phyloP scores from a whole-genome alignment of 2,329 filamentous ascomycete species.

The Sporothrix inflata region DNA sequence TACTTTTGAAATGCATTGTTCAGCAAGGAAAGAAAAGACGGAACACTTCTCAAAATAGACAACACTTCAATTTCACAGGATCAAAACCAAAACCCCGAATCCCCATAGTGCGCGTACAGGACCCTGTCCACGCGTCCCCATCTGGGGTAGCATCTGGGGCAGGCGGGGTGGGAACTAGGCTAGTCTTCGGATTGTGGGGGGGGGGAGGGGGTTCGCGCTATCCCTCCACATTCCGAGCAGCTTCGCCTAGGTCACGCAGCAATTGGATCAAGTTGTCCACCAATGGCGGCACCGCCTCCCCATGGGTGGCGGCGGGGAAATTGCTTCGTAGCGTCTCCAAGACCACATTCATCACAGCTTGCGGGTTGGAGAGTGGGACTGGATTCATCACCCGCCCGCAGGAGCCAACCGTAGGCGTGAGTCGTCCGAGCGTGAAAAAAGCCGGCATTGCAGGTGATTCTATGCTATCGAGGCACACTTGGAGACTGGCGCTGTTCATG shows the following conservation, averaged over 20 bases:
- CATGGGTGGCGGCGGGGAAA: slow-evolving; percentile 40
- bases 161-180: neutral
- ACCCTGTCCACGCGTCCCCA: neutral
- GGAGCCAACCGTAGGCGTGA: slow-evolving; percentile 42
- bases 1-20: no score
- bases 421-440: slow-evolving; percentile 61
- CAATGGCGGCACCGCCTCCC: slow-evolving; percentile 58
- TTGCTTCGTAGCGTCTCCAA: slow-evolving; percentile 61
- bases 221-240: slow-evolving; percentile 23
- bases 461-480: slow-evolving; percentile 58
- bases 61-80: no score
- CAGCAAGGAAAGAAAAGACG: no score
- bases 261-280: slow-evolving; percentile 69
- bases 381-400: slow-evolving; percentile 50
- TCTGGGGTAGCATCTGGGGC: neutral
- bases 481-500: slow-evolving; percentile 26
- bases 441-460: slow-evolving; percentile 57
- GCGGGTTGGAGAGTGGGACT: slow-evolving; percentile 57
- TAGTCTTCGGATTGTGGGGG: slow-evolving; percentile 9
- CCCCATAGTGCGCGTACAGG: no score
- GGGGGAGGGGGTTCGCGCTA: neutral
- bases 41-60: no score
- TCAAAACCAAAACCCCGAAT: no score
- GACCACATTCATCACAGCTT: slow-evolving; percentile 61
- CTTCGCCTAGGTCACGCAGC: slow-evolving; percentile 59